Conservation (phyloP, 441 rosid genomes). For the Codiaeum variegatum region DNA sequence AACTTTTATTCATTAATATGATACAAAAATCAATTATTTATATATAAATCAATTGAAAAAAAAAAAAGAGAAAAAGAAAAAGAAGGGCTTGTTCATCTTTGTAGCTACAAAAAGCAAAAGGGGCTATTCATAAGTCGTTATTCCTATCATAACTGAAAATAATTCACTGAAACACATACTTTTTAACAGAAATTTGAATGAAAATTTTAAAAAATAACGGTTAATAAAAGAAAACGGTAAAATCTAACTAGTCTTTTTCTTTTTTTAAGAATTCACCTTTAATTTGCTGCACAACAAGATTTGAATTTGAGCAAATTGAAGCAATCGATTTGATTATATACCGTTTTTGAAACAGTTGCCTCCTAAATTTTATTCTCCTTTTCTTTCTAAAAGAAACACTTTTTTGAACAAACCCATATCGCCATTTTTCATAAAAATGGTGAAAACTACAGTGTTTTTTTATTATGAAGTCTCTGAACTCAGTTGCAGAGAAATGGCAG, state of each 20-base stretch:
- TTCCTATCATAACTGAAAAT: constrained; percentile 26
- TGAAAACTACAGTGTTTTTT: constrained; percentile 9
- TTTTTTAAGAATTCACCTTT: constrained; percentile 44
- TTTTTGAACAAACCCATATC: constrained; percentile 19
- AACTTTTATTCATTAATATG: constrained; percentile 20
- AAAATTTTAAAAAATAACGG: constrained; percentile 32
- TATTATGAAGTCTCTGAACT: constrained; percentile 19
- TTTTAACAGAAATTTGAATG: constrained; percentile 34
- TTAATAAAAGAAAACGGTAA: constrained; percentile 50
- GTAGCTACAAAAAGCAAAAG: constrained; percentile 41
- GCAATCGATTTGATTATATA: constrained; percentile 17
- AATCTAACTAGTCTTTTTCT: constrained; percentile 23
- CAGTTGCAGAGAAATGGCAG: constrained; percentile 20
- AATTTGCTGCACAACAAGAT: constrained; percentile 12
- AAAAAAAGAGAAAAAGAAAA: constrained; percentile 14
- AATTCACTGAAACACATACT: constrained; percentile 30
- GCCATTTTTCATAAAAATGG: constrained; percentile 3
- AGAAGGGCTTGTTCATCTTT: constrained; percentile 25
- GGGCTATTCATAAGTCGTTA: constrained; percentile 35
- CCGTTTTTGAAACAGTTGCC: constrained; percentile 46
- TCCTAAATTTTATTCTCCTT: constrained; percentile 27
- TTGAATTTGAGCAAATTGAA: constrained; percentile 41
- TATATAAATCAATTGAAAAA: neutral
- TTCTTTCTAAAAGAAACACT: constrained; percentile 19
- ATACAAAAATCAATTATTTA: constrained; percentile 16